A percentile compares a stretch with the other conserved stretches of the same genome.
Evolutionary conservation across 2,329 filamentous ascomycete genomes (phyloP).

Genomic region (Trichocomaceae sp.): DNA sequence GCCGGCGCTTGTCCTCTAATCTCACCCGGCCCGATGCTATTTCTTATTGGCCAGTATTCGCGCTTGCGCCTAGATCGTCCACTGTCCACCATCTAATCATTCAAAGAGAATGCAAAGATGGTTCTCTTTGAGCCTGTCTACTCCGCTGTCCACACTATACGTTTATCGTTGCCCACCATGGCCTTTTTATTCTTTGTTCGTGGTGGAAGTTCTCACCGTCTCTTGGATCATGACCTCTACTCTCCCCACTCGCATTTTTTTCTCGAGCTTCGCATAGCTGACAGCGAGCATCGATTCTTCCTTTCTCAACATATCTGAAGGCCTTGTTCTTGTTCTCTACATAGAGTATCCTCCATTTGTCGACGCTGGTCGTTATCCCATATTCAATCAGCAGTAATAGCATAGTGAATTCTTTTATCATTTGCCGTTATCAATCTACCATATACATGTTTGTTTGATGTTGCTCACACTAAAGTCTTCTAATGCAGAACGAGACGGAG

Average conservation of each 20-base stretch:
- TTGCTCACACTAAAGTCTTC: conserved; percentile 48
- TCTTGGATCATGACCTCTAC: not conserved
- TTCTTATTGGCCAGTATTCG: conserved; percentile 1
- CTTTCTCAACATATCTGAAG: not conserved
- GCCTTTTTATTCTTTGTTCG: not conserved
- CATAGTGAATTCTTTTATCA: not conserved
- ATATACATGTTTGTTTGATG: conserved; percentile 28
- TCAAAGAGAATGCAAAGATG: conserved; percentile 1
- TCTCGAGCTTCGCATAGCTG: not conserved
- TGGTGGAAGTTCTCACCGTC: not conserved
- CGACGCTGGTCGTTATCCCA: not conserved
- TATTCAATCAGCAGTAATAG: not conserved
- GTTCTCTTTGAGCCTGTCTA: not conserved
- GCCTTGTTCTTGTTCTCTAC: not conserved
- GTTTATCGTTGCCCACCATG: not conserved
- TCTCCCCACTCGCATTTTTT: not conserved
- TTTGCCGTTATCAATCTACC: not conserved
- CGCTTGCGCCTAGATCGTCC: conserved; percentile 10
- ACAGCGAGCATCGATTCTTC: not conserved
- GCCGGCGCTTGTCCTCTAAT: not conserved
- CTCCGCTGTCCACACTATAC: not conserved
- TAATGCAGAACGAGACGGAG: conserved; percentile 41
- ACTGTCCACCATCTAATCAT: conserved; percentile 1
- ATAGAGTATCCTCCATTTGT: not conserved
- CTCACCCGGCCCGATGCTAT: not conserved